phyloP scores from a whole-genome alignment of 768 basidiomycete species.

The Hydnum rufescens region DNA sequence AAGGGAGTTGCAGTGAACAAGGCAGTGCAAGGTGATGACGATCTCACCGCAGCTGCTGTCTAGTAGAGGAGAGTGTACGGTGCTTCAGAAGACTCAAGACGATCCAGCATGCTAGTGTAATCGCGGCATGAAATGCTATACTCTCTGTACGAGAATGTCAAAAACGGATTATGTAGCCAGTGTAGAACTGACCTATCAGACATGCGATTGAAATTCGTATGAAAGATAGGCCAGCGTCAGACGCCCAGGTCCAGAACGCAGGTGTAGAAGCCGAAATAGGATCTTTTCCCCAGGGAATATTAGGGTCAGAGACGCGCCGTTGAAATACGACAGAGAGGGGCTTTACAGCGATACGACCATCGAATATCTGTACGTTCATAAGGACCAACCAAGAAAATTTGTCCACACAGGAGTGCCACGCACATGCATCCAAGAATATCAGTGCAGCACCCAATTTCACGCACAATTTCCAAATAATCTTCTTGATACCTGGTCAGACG shows the following conservation, averaged over 20 bases:
- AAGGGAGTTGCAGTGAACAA: background rate
- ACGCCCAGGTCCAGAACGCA: background rate
- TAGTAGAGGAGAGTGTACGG: background rate
- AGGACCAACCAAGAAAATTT: background rate
- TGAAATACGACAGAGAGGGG: background rate
- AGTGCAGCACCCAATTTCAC: too few species aligned
- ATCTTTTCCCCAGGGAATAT: background rate
- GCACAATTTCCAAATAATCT: too few species aligned
- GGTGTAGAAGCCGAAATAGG: background rate
- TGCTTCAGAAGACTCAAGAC: conserved; percentile 5
- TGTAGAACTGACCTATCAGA: background rate
- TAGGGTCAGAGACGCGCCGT: background rate
- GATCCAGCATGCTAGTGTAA: conserved; percentile 35
- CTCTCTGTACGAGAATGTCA: conserved; percentile 37
- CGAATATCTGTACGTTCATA: background rate
- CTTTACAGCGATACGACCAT: background rate
- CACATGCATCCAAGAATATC: too few species aligned
- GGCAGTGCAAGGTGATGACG: background rate
- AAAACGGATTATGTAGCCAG: too few species aligned
- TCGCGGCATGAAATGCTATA: conserved; percentile 48
- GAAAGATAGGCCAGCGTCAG: background rate
- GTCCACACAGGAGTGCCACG: background rate
- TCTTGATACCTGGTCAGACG: too few species aligned
- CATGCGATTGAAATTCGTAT: background rate
- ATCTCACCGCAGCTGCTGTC: background rate